Percentiles rank a stretch among this genome's conserved stretches.
Conservation (phyloP, 2,329 filamentous ascomycete genomes). For the Fusarium sp. region DNA sequence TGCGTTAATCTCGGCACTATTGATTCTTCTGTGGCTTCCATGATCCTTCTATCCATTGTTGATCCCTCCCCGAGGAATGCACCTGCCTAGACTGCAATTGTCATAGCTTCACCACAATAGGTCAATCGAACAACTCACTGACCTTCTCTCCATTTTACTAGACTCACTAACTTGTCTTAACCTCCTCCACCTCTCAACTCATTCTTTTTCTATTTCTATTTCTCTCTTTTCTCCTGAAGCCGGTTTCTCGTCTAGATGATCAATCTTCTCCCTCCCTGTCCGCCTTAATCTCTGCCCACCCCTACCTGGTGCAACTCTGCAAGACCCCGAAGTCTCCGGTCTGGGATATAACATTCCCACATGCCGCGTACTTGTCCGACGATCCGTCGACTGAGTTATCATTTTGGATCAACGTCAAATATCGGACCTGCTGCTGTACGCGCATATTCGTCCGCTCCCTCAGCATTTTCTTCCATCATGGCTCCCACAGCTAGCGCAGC, state of each 20-base stretch:
- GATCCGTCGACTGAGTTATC: constrained; percentile 37
- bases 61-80: constrained; percentile 2
- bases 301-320: constrained; percentile 21
- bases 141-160: constrained; percentile 13
- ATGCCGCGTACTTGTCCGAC: constrained; percentile 42
- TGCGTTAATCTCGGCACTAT: constrained; percentile 23
- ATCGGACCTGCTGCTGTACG: constrained; percentile 1
- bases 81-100: constrained; percentile 17
- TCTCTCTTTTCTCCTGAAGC: neutral
- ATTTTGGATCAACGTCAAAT: constrained; percentile 25
- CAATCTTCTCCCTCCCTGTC: constrained; percentile 9
- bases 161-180: neutral
- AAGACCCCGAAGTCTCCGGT: constrained; percentile 22
- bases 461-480: constrained; percentile 34
- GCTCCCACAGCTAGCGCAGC: constrained; percentile 29
- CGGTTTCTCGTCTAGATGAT: neutral
- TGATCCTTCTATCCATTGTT: constrained; percentile 27
- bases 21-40: constrained; percentile 23
- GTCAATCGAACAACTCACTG: neutral
- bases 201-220: neutral
- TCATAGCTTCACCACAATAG: constrained; percentile 23
- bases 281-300: constrained; percentile 15
- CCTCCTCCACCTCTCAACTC: constrained; percentile 8
- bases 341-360: constrained; percentile 19
- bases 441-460: constrained; percentile 26